Conservation (phyloP, 1,139 yeast species). For the Nakaseomyces sp. region DNA sequence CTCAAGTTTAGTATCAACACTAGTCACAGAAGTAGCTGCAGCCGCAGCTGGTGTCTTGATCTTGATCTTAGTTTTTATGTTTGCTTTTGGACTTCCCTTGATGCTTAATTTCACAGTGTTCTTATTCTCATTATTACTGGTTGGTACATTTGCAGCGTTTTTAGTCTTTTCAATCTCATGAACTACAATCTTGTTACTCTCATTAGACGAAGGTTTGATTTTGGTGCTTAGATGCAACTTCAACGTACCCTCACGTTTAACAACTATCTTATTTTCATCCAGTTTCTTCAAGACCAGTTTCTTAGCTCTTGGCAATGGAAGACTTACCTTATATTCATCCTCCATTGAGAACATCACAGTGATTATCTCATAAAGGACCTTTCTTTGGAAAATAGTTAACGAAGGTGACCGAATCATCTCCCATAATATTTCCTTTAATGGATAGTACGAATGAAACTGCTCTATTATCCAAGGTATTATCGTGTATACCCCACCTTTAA, state of each 20-base stretch:
- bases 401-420: constrained; percentile 54
- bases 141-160: constrained; percentile 5
- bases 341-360: constrained; percentile 58
- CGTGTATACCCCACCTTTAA: constrained; percentile 34
- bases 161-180: constrained; percentile 7
- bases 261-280: constrained; percentile 24
- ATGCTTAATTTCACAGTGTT: not conserved
- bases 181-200: constrained; percentile 11
- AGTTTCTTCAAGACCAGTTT: constrained; percentile 50
- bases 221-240: constrained; percentile 25
- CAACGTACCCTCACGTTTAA: constrained; percentile 33
- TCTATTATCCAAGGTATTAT: constrained; percentile 58
- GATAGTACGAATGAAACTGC: constrained; percentile 55
- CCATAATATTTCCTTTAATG: constrained; percentile 60
- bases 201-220: constrained; percentile 14
- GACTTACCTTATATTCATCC: constrained; percentile 50
- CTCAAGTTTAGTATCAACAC: not conserved
- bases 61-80: not conserved
- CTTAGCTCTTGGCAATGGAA: constrained; percentile 62
- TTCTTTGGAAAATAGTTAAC: constrained; percentile 50
- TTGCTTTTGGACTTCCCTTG: constrained; percentile 1
- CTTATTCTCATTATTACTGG: not conserved
- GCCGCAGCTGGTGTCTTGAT: constrained; percentile 6
- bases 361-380: constrained; percentile 56
- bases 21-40: no score